Base-by-base conservation (phyloP, 352 stramenopile genomes). In the Phytophthora boehmeriae region DNA sequence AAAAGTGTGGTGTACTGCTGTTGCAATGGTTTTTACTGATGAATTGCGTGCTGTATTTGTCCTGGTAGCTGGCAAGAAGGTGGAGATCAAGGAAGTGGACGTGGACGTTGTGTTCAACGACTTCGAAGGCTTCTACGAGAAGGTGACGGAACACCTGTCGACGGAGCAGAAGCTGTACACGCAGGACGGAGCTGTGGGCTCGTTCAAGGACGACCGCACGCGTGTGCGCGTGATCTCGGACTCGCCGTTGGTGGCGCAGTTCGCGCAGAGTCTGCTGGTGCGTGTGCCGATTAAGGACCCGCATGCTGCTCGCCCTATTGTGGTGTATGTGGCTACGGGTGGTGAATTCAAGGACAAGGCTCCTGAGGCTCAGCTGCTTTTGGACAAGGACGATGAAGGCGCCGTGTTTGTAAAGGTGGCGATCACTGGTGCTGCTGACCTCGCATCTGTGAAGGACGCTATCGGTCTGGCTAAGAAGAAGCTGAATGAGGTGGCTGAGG, bases 141-240 rank as follows among this genome's bases (percentile, higher is more conserved):
- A 87, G 62, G 82, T 92, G 46, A 90, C 81, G 49, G 75, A 88
- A 36, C 76, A 92, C 65, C 57, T 94, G 49, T 89, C 81, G 38
- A 68, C 66, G 19, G 68, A 85, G 34, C 52, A 73, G 1, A 80
- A 63, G 47, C 58, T 91, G 52, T 94, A 90, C 62, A 80, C 83
- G 25, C 82, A 91, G 49, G 86, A 94, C 51, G 81, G 86, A 38
- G 86, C 83, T 16, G 75, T 90, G 9, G 86, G 86, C n/a, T 90
- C 83, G 10, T 90, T 82, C 66, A 86, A 88, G 64, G 83, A 88
- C 46, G 81, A 86, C 50, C 83, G 83, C 60, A 86, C 83, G 23
- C 83, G 81, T 58, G 79, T 90, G 42, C 86, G 86, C 25, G 83
- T 94, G 28, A 90, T 94, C 64, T 81, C 86, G 23, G 86, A 94